These are phyloP conservation scores for Colletotrichum spaethianum DNA, from an alignment of 2,329 filamentous ascomycete species.

Conservation along the genomic window DNA sequence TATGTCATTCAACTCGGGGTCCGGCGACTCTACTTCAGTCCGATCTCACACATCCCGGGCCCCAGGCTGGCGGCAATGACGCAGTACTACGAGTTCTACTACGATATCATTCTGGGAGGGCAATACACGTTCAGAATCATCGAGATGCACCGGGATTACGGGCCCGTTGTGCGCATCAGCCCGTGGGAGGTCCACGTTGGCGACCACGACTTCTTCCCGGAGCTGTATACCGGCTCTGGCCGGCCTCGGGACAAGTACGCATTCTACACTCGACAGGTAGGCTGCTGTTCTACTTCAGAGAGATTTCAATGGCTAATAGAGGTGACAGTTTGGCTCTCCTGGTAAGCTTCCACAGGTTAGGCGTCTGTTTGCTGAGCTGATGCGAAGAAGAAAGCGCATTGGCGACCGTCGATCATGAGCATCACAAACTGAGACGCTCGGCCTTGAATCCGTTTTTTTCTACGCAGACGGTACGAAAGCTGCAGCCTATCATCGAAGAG, in stretches of 20 bases:
- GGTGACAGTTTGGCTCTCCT: conserved; percentile 51
- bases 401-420: conserved; percentile 9
- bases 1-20: conserved; percentile 49
- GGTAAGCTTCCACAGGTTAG: conserved; percentile 44
- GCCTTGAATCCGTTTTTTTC: conserved; percentile 53
- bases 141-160: conserved; percentile 48
- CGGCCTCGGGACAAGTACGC: conserved; percentile 51
- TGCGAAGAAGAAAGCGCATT: not conserved
- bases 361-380: conserved; percentile 37
- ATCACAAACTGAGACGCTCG: conserved; percentile 49
- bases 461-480: conserved; percentile 51
- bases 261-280: conserved; percentile 55
- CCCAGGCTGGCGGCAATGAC: conserved; percentile 56
- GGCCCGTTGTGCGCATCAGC: conserved; percentile 55
- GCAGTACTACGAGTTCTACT: conserved; percentile 59
- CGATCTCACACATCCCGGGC: conserved; percentile 55
- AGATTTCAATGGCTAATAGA: conserved; percentile 36
- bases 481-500: conserved; percentile 56
- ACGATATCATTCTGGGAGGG: conserved; percentile 58
- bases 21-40: conserved; percentile 54
- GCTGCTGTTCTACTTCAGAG: conserved; percentile 27
- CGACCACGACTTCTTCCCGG: conserved; percentile 51
- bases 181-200: conserved; percentile 55
- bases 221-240: conserved; percentile 52
- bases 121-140: conserved; percentile 59